phyloP scores from a whole-genome alignment of 768 basidiomycete genomes.

The Asterophora parasitica region DNA sequence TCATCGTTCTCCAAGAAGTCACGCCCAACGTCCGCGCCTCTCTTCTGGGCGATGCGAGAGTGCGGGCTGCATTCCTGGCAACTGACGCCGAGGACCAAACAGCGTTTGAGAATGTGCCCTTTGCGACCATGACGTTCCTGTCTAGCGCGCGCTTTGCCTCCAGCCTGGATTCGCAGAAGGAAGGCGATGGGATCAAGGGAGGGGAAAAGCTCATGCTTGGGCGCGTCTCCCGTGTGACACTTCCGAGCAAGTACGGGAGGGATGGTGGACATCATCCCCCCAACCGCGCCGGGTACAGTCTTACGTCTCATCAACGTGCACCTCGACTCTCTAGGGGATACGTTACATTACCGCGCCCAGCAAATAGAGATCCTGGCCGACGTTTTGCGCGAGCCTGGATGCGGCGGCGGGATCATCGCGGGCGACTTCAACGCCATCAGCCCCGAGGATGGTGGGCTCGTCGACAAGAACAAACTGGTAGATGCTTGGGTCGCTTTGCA shows the following conservation, averaged over 20 bases:
- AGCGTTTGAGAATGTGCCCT: constrained; percentile 27
- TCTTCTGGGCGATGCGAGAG: constrained; percentile 28
- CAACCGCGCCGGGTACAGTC: constrained; percentile 16
- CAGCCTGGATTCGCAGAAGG: constrained; percentile 17
- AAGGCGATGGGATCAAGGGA: constrained; percentile 13
- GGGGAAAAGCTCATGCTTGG: constrained; percentile 24
- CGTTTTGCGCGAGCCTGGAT: constrained; percentile 33
- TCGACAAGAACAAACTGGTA: constrained; percentile 27
- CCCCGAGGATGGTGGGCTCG: constrained; percentile 26
- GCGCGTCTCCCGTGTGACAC: constrained; percentile 24
- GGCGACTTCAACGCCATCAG: constrained; percentile 44
- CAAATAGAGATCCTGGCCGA: constrained; percentile 30
- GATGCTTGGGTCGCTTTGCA: constrained; percentile 39
- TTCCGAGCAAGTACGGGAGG: constrained; percentile 34
- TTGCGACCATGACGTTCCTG: constrained; percentile 35
- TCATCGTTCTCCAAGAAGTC: constrained; percentile 38
- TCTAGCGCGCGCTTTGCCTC: constrained; percentile 29
- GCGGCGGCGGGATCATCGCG: constrained; percentile 34
- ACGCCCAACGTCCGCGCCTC: constrained; percentile 23
- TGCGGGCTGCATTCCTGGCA: constrained; percentile 28
- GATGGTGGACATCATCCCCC: constrained; percentile 32
- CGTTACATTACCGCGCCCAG: constrained; percentile 19
- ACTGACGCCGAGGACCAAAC: constrained; percentile 35
- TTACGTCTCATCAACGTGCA: constrained; percentile 25
- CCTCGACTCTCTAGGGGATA: constrained; percentile 27